Conservation (phyloP, 2,329 filamentous ascomycete genomes). For the Neocatenulostroma microsporum region DNA sequence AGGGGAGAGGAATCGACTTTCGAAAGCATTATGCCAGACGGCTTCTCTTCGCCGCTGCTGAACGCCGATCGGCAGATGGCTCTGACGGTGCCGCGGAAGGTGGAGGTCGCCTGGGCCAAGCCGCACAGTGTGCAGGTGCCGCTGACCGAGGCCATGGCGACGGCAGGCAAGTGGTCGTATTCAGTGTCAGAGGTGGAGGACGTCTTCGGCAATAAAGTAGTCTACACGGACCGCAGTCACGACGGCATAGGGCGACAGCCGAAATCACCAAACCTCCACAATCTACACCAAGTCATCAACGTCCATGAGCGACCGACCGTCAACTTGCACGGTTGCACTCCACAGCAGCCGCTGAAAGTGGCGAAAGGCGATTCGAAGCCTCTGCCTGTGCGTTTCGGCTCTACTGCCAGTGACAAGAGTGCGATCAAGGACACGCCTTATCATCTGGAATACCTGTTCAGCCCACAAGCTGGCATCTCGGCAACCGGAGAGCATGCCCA, state of each 20-base stretch:
- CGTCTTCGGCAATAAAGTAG: slow-evolving; percentile 76
- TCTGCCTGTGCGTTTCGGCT: slow-evolving; percentile 64
- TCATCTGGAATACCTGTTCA: slow-evolving; percentile 73
- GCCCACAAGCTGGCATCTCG: slow-evolving; percentile 60
- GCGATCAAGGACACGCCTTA: slow-evolving; percentile 58
- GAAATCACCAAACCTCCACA: no score
- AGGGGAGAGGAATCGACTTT: slow-evolving; percentile 80
- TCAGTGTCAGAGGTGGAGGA: slow-evolving; percentile 87
- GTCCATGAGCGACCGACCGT: slow-evolving; percentile 81
- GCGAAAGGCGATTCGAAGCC: slow-evolving; percentile 62
- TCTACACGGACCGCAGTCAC: slow-evolving; percentile 66
- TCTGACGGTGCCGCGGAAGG: slow-evolving; percentile 49
- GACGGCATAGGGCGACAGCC: no score
- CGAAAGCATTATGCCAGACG: slow-evolving; percentile 87
- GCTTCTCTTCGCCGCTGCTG: slow-evolving; percentile 69
- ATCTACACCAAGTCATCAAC: slow-evolving; percentile 68
- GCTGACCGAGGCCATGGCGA: slow-evolving; percentile 80
- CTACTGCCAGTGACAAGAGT: slow-evolving; percentile 51
- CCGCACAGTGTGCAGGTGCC: slow-evolving; percentile 68
- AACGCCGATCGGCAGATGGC: slow-evolving; percentile 45
- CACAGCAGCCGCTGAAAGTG: slow-evolving; percentile 72
- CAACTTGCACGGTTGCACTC: slow-evolving; percentile 65
- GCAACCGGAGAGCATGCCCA: slow-evolving; percentile 62
- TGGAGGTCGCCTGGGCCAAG: slow-evolving; percentile 74
- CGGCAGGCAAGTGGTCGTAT: slow-evolving; percentile 77